Evolutionary conservation across 495 filamentous ascomycete species (phyloP).

Genomic region (Xylaria cubensis): DNA sequence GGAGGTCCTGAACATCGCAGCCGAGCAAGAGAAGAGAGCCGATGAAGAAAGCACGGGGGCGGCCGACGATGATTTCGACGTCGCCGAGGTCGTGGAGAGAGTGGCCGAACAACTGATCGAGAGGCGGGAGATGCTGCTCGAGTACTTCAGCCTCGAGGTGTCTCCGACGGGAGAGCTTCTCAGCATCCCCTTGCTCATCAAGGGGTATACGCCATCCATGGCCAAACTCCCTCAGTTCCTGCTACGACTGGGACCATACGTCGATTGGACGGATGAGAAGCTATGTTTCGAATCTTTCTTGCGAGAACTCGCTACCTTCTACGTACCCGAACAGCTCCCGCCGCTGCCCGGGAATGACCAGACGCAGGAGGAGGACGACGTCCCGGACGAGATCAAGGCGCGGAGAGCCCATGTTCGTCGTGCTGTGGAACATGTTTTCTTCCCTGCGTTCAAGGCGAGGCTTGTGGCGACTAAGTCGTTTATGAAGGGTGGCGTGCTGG

Average conservation of each 20-base stretch:
- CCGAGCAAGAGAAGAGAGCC: slow-evolving; percentile 64
- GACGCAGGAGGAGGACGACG: slow-evolving; percentile 50
- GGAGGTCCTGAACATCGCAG: slow-evolving; percentile 75
- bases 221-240: slow-evolving; percentile 90
- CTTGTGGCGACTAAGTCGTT: slow-evolving; percentile 83
- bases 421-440: slow-evolving; percentile 74
- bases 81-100: slow-evolving; percentile 66
- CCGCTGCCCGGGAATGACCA: slow-evolving; percentile 50
- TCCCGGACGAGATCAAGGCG: slow-evolving; percentile 60
- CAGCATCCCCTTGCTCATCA: slow-evolving; percentile 82
- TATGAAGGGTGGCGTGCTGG: slow-evolving; percentile 75
- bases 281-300: slow-evolving; percentile 87
- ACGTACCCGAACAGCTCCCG: slow-evolving; percentile 86
- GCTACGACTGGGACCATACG: slow-evolving; percentile 84
- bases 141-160: slow-evolving; percentile 91
- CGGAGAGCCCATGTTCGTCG: slow-evolving; percentile 65
- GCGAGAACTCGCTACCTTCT: slow-evolving; percentile 87
- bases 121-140: slow-evolving; percentile 82
- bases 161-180: slow-evolving; percentile 76
- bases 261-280: slow-evolving; percentile 86
- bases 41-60: slow-evolving; percentile 36
- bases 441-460: slow-evolving; percentile 81
- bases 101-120: slow-evolving; percentile 69
- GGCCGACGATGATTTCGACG: slow-evolving; percentile 65
- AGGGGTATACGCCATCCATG: slow-evolving; percentile 84